Evolutionary conservation across 192 early-diverging fungal genomes (phyloP), one percentile per base, ranked within the genome.

Genomic region (Backusella liffmaniae): DNA sequence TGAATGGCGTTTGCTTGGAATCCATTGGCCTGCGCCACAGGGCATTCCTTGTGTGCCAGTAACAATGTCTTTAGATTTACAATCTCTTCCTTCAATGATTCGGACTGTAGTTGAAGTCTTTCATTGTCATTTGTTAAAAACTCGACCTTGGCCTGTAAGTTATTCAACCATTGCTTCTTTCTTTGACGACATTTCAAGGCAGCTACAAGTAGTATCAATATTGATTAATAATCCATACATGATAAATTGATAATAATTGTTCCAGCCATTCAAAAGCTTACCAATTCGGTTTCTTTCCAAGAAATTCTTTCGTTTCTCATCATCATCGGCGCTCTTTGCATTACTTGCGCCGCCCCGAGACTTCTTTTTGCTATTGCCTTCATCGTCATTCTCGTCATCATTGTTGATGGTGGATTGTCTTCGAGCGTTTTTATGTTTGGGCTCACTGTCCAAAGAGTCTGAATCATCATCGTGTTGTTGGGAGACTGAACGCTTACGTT

Each of bases 181-280:
- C 95, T 93, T 73, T 95, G 95, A 15, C 96, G 90, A 76, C 96
- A 98, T 85, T 98, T 98, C 30, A 94, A 85, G 0, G 96, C 96
- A 35, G 96, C 96, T 84, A 79, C 36, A 2, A 62, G 37, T 49
- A 16, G 87, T 86, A 75, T 93, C 42, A 56, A 44, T 0, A 67
- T 53, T 39, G 44, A 73, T 30, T n/a, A 37, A 53, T 39, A 72
- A 23, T 74, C 67, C n/a, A 13, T 68, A 36, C 32, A 29, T 62
- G 56, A 29, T 29, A 3, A 26, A 62, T 62, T n/a, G 16, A 21
- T 18, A 68, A 37, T 2, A 9, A 32, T n/a, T 67, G 26, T 9
- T 34, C 5, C 15, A 67, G 37, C 8, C 66, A n/a, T 67, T 16
- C 66, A 34, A 32, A 32, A 73, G 23, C 44, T 56, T 83, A 92